Conservation (phyloP, 176 grass and related monocot genomes). For the Chloris gayana region DNA sequence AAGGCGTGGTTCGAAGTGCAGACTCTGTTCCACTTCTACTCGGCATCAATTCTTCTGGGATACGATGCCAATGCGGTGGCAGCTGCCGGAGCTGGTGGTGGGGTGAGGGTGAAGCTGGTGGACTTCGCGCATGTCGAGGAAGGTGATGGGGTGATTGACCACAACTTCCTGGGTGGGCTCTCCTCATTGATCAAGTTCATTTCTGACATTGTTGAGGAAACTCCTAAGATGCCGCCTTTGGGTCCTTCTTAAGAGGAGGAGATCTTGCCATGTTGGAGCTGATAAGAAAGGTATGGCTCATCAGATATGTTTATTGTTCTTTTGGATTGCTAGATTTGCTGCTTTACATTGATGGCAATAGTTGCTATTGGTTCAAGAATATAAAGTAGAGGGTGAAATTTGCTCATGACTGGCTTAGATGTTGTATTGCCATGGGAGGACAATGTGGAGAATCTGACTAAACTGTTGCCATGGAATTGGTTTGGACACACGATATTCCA, state of each 20-base stretch:
- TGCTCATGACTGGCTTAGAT: conserved; percentile 12
- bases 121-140: conserved; percentile 83
- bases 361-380: conserved; percentile 16
- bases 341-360: conserved; percentile 24
- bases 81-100: not conserved
- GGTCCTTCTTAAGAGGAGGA: conserved; percentile 23
- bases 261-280: not conserved
- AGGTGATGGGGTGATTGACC: conserved; percentile 79
- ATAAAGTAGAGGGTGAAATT: not conserved
- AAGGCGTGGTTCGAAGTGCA: conserved; percentile 94
- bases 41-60: conserved; percentile 63
- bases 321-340: conserved; percentile 30
- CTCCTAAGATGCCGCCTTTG: not conserved
- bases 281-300: conserved; percentile 26
- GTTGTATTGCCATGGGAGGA: not conserved
- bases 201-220: conserved; percentile 58
- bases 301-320: conserved; percentile 15
- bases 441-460: not conserved
- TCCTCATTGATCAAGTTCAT: conserved; percentile 84
- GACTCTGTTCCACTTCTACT: conserved; percentile 91
- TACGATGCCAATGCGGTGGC: conserved; percentile 59
- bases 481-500: not conserved
- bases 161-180: conserved; percentile 87
- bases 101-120: conserved; percentile 68
- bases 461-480: not conserved